Base-by-base conservation (phyloP, 1,284 basidiomycete species). In the Tilletia setariae region DNA sequence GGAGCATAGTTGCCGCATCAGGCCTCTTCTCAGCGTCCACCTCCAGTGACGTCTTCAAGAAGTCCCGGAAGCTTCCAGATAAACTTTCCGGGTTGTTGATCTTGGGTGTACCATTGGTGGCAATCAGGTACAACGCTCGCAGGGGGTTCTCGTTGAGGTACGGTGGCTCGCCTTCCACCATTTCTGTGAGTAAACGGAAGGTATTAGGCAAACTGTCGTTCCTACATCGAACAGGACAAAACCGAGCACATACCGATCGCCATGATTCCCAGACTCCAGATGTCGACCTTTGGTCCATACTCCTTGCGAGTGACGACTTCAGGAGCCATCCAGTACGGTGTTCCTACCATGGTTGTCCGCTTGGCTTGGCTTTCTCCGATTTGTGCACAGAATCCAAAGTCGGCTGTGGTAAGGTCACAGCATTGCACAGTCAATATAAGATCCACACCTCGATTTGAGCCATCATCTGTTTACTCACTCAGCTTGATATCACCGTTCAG, bases 261-360 rank as follows among this genome's bases (percentile, higher is more conserved):
- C 93, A 98, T 95, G 85, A 99, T 98, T 25, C 95, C 96, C 78
- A 98, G 85, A 83, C 89, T 91, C 96, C 96, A 98, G 70, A 99
- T 93, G 82, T 98, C 96, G 35, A 98, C 96, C 84, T 98, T 98
- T 2, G 95, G 92, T 0, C 95, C 96, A 81, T 98, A 98, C 85
- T 97, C 96, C 84, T 98, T 98, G 68, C 94, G 89, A 23, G 93
- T 96, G 69, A 98, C 95, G 40, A 98, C 94, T 82, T 98, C 95
- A 0, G 95, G 95, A 0, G 96, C 95, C 95, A 98, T 98, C 95
- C 95, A 98, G 83, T 98, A 98, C 1, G 96, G 96, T 7, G 96
- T 98, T 2, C 96, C 96, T 61, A 98, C 95, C 95, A 98, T 98
- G n/a, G 96, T 98, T 40, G 94, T 97, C 42, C 95, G 90, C 86